phyloP scores from a whole-genome alignment of 495 filamentous ascomycete genomes.

The Lichina pygmaea region DNA sequence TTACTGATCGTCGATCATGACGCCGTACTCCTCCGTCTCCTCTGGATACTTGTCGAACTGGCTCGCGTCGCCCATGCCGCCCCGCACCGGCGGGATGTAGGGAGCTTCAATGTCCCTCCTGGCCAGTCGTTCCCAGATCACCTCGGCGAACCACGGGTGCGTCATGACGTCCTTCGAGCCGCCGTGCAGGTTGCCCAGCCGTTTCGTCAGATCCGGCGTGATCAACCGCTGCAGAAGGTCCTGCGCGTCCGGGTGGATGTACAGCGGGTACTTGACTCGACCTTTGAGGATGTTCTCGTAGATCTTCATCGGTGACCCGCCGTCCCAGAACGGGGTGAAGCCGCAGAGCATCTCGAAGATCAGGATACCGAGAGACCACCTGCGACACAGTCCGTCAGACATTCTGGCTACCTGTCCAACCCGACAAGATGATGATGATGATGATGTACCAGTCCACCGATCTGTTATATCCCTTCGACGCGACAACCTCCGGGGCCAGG shows the following conservation, averaged over 20 bases:
- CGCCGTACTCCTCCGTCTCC: constrained; percentile 76
- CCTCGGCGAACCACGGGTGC: constrained; percentile 88
- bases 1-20: constrained; percentile 52
- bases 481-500: constrained; percentile 85
- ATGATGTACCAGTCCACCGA: constrained; percentile 80
- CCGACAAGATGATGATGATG: background rate
- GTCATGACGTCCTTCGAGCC: constrained; percentile 87
- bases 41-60: constrained; percentile 97
- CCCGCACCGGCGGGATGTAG: constrained; percentile 88
- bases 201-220: constrained; percentile 82
- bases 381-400: constrained; percentile 12
- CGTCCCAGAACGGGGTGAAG: constrained; percentile 97
- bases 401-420: background rate
- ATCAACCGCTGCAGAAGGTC: constrained; percentile 79
- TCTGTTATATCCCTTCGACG: constrained; percentile 96
- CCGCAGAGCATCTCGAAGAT: constrained; percentile 99
- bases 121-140: constrained; percentile 82
- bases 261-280: constrained; percentile 81
- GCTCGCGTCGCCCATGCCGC: constrained; percentile 80
- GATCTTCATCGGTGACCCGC: constrained; percentile 90
- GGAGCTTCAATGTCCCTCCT: constrained; percentile 96
- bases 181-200: constrained; percentile 76
- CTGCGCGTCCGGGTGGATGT: constrained; percentile 82
- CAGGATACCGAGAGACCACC: constrained; percentile 95
- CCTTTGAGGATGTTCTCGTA: constrained; percentile 96